phyloP scores from a whole-genome alignment of 2,329 filamentous ascomycete genomes.

The Ceratocystis cubensis region DNA sequence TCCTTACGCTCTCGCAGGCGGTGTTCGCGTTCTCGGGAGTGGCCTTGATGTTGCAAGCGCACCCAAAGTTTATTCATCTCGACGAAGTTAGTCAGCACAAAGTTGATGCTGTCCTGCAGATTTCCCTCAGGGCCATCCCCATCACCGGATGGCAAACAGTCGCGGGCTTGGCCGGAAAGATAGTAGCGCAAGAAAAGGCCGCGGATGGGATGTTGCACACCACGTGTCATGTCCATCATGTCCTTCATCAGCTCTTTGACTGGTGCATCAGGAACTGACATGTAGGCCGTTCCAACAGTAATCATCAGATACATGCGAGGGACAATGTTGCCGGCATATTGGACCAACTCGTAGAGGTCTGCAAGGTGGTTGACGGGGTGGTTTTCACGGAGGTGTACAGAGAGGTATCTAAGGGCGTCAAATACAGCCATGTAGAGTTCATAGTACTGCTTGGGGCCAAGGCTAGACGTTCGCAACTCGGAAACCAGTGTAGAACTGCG shows the following conservation, averaged over 20 bases:
- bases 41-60: conserved; percentile 88
- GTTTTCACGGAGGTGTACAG: conserved; percentile 90
- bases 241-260: conserved; percentile 99
- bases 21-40: conserved; percentile 86
- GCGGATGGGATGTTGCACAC: conserved; percentile 91
- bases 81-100: conserved; percentile 95
- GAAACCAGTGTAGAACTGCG: conserved; percentile 88
- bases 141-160: conserved; percentile 68
- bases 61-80: conserved; percentile 99
- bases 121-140: conserved; percentile 91
- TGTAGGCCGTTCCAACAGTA: conserved; percentile 96
- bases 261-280: conserved; percentile 94
- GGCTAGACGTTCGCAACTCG: conserved; percentile 90
- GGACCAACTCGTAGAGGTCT: conserved; percentile 93
- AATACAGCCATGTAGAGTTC: conserved; percentile 99
- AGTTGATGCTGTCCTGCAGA: conserved; percentile 93
- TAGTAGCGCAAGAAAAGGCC: conserved; percentile 95
- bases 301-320: conserved; percentile 97
- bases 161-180: conserved; percentile 84
- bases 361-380: conserved; percentile 96
- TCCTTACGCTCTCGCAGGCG: conserved; percentile 90
- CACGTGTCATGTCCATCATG: conserved; percentile 99
- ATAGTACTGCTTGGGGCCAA: conserved; percentile 99
- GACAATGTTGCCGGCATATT: conserved; percentile 96
- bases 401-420: conserved; percentile 90